Conservation (phyloP, 2,329 filamentous ascomycete species). For the Cercospora zeina region DNA sequence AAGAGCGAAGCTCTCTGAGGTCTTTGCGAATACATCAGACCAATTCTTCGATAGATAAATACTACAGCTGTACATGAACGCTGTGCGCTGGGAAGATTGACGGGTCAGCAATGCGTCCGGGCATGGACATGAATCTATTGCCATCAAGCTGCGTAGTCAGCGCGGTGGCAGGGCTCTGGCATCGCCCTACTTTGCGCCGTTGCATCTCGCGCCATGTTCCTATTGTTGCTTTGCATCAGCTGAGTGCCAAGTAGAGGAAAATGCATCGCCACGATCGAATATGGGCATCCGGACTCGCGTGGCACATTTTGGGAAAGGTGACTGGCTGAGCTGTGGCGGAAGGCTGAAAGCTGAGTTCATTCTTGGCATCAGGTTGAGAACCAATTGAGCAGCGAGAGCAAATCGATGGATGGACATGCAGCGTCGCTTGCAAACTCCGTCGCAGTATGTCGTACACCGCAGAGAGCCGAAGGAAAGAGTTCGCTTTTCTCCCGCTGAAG, state of each 20-base stretch:
- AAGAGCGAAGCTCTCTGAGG: not conserved
- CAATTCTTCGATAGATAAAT: not conserved
- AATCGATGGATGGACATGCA: not conserved
- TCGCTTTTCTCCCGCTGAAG: not conserved
- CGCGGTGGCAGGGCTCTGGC: not conserved
- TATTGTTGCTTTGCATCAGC: no score
- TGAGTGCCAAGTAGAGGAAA: no score
- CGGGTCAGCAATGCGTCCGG: not conserved
- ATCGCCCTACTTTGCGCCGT: not conserved
- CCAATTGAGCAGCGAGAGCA: not conserved
- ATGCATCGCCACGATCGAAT: not conserved
- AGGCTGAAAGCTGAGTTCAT: not conserved
- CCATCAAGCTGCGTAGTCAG: not conserved
- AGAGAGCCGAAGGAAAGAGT: not conserved
- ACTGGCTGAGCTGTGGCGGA: not conserved
- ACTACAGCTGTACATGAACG: not conserved
- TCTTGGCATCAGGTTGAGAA: constrained; percentile 1
- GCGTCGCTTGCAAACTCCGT: not conserved
- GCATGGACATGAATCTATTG: not conserved
- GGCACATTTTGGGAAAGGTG: not conserved
- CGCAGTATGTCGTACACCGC: not conserved
- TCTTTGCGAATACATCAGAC: not conserved
- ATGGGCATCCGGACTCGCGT: not conserved
- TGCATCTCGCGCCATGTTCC: no score
- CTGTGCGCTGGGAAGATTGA: not conserved